A percentile compares a stretch with the other conserved stretches of the same genome.
phyloP scores from a whole-genome alignment of 164 flowering plant species.

The Annona cherimola region DNA sequence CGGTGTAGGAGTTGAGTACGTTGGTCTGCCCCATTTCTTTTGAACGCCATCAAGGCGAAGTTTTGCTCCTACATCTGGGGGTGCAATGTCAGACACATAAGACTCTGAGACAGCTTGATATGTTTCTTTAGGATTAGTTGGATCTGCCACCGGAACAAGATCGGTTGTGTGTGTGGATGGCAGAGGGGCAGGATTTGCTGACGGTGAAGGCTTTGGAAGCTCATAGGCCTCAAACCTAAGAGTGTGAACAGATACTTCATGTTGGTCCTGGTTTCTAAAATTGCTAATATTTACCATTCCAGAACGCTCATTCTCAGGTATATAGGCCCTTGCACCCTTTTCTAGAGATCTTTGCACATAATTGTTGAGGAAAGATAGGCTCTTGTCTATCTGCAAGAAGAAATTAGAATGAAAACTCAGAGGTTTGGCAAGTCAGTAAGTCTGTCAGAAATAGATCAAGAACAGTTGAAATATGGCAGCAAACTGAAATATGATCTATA shows the following conservation, averaged over 20 bases:
- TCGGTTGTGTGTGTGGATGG: constrained; percentile 44
- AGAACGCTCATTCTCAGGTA: constrained; percentile 70
- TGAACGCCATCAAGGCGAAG: constrained; percentile 94
- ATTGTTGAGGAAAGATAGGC: constrained; percentile 59
- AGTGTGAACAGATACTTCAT: constrained; percentile 52
- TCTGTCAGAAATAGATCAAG: background rate
- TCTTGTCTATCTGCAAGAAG: constrained; percentile 32
- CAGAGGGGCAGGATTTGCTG: constrained; percentile 32
- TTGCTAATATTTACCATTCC: constrained; percentile 42
- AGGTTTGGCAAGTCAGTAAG: background rate
- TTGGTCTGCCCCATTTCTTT: constrained; percentile 91
- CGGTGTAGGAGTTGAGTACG: constrained; percentile 44
- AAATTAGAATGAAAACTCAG: background rate
- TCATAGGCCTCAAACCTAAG: constrained; percentile 97
- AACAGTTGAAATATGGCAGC: background rate
- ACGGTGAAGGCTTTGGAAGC: constrained; percentile 59
- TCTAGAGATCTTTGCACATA: constrained; percentile 67
- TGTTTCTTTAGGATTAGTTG: constrained; percentile 42
- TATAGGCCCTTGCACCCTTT: constrained; percentile 83
- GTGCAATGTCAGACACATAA: constrained; percentile 33
- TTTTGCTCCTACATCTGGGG: constrained; percentile 42
- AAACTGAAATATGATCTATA: too few species aligned
- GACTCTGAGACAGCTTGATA: constrained; percentile 29
- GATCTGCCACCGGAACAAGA: constrained; percentile 57
- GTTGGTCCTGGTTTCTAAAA: constrained; percentile 52